Conservation (phyloP, 148 eudicot genomes). For the Chenopodium album region DNA sequence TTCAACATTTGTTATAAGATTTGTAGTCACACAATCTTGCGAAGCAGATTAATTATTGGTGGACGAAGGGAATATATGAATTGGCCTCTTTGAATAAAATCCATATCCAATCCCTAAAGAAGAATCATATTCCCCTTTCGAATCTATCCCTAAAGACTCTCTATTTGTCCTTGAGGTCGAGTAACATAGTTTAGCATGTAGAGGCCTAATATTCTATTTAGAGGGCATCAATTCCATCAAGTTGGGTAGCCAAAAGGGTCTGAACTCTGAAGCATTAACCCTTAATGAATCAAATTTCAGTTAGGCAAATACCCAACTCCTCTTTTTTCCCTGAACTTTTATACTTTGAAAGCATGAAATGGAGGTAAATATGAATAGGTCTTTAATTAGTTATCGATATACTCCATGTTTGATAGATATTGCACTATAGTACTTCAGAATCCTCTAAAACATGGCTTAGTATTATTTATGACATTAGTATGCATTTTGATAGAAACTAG, state of each 20-base stretch:
- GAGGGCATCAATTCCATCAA: not conserved
- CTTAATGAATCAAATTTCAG: not conserved
- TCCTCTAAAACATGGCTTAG: conserved; percentile 10
- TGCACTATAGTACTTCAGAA: not conserved
- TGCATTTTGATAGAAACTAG: not conserved
- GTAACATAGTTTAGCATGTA: not conserved
- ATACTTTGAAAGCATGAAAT: not conserved
- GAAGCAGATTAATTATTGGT: not conserved
- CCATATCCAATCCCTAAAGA: not conserved
- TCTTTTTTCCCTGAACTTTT: not conserved
- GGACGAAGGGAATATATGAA: not conserved
- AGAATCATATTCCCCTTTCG: not conserved
- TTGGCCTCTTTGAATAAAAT: not conserved
- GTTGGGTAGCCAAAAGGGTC: not conserved
- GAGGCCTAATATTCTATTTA: not conserved
- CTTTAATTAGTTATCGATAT: not conserved
- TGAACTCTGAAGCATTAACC: too few species aligned
- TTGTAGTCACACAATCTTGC: not conserved
- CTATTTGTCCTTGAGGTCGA: not conserved
- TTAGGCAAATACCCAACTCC: not conserved
- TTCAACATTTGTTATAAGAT: too few species aligned
- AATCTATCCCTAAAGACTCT: not conserved
- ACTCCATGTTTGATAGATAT: not conserved
- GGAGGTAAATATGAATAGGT: not conserved
- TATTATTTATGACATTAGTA: conserved; percentile 8